A percentile compares a stretch with the other conserved stretches of the same genome.
phyloP scores from a whole-genome alignment of 768 basidiomycete genomes.

The Mycena crocata region DNA sequence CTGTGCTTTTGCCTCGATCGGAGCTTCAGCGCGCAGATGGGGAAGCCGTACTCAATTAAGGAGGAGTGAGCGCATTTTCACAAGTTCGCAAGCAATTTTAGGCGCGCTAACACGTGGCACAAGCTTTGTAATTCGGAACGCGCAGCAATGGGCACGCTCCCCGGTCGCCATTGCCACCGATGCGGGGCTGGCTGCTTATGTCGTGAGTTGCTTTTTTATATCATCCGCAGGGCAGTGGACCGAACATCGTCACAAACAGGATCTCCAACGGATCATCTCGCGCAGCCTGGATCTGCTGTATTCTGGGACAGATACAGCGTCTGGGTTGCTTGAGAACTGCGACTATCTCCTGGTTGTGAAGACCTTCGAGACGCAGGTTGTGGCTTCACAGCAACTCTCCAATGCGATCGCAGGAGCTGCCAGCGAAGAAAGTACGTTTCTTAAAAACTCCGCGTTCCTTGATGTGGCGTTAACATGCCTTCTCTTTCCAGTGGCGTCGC shows the following conservation, averaged over 20 bases:
- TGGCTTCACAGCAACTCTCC: conserved; percentile 70
- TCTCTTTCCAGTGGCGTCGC: conserved; percentile 41
- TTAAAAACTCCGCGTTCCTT: neutral
- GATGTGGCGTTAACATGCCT: neutral
- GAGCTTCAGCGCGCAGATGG: conserved; percentile 95
- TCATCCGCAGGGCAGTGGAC: neutral
- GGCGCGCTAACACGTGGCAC: conserved; percentile 29
- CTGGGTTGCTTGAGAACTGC: conserved; percentile 84
- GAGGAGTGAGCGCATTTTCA: conserved; percentile 81
- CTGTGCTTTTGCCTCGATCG: conserved; percentile 88
- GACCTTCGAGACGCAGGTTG: conserved; percentile 84
- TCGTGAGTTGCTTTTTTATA: conserved; percentile 59
- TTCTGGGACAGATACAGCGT: conserved; percentile 80
- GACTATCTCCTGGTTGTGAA: conserved; percentile 90
- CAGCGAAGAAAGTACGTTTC: conserved; percentile 40
- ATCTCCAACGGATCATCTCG: conserved; percentile 89
- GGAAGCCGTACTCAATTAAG: conserved; percentile 91
- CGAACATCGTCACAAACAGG: conserved; percentile 53
- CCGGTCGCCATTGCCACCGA: conserved; percentile 75
- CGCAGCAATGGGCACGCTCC: conserved; percentile 77
- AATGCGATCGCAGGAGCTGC: conserved; percentile 46
- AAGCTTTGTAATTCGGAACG: conserved; percentile 90
- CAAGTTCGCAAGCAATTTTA: conserved; percentile 17
- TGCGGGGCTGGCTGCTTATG: conserved; percentile 77
- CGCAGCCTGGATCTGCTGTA: conserved; percentile 92